phyloP scores from a whole-genome alignment of 106 monocot species.

The Ottelia alismoides region DNA sequence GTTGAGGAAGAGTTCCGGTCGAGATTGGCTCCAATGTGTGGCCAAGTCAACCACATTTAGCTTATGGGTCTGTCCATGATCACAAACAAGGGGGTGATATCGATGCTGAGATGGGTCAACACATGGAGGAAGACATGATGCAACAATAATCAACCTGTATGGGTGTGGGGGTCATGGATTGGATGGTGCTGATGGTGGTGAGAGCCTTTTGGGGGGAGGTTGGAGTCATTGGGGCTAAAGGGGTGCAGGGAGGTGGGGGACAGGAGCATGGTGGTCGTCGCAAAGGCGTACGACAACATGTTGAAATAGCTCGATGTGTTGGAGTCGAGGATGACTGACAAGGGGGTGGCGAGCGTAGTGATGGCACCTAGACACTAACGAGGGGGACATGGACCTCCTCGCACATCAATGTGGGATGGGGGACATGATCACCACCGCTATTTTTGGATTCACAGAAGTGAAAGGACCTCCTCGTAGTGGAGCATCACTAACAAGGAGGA shows the following conservation, averaged over 20 bases:
- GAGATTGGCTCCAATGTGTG: too few relatives aligned
- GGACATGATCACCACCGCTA: too few relatives aligned
- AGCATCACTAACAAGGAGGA: too few relatives aligned
- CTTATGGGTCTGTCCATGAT: constrained; percentile 8
- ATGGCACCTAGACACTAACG: background rate
- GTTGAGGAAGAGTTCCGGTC: too few relatives aligned
- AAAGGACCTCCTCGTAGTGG: too few relatives aligned
- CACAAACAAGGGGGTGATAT: constrained; percentile 13
- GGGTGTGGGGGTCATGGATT: constrained; percentile 17
- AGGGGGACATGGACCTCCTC: too few relatives aligned
- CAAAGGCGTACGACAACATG: constrained; percentile 3
- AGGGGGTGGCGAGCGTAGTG: constrained; percentile 12
- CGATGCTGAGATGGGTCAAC: constrained; percentile 3
- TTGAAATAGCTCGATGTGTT: constrained; percentile 20
- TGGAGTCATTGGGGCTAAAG: constrained; percentile 4
- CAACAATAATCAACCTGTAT: constrained; percentile 3
- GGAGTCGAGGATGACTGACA: constrained; percentile 17
- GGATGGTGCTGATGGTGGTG: constrained; percentile 10
- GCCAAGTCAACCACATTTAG: too few relatives aligned
- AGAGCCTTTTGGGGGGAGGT: constrained; percentile 1
- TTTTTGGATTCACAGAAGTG: too few relatives aligned
- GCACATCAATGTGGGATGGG: too few relatives aligned
- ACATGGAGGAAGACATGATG: background rate
- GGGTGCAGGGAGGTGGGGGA: constrained; percentile 14
- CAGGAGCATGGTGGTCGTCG: constrained; percentile 12